Base-by-base conservation (phyloP, 495 filamentous ascomycete genomes). In the Aspergillus kassunensis region DNA sequence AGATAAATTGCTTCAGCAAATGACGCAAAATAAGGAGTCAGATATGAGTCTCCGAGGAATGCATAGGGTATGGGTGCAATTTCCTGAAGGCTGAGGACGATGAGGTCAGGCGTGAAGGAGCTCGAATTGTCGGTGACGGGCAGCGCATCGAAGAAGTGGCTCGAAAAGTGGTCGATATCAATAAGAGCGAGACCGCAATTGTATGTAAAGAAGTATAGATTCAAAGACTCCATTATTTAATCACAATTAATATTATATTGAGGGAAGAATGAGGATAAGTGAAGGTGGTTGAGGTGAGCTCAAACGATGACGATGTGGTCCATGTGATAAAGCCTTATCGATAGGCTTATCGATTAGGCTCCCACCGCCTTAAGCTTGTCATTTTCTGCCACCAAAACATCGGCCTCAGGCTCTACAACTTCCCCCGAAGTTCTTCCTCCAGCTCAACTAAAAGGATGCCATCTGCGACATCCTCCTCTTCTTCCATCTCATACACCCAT, bases 31-130 rank as follows among this genome's bases (percentile, higher is more conserved):
- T 95, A 97, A 0, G 86, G 83, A 10, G 70, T 70, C n/a, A 97
- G 69, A 49, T 83, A 84, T 15, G 86, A 83, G 39, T 89, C 86
- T n/a, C 91, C 91, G 8, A 97, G 82, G 62, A 98, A 93, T 13
- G 89, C 77, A 58, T 88, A 81, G 21, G 84, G 76, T 24, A 97
- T 77, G 0, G 95, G 93, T 6, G 91, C 88, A 52, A 96, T 78
- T 68, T 98, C 93, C 70, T 98, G 91, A 12, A 98, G 81, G 35
- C 84, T 91, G 60, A 86, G 74, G 55, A 88, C 80, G 49, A 92
- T 77, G 35, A 92, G 58, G 29, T 90, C 84, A 0, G 89, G 89
- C n/a, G 70, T 54, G 4, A 68, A 54, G 21, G 50, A 40, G 49
- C 19, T 60, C 47, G 47, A 48, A 49, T 37, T 49, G 18, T 70